Percentiles rank a stretch among this genome's conserved stretches.
These are phyloP conservation scores for Fistulinella staudtii DNA, from an alignment of 1,284 basidiomycete species.

Conservation along the genomic window DNA sequence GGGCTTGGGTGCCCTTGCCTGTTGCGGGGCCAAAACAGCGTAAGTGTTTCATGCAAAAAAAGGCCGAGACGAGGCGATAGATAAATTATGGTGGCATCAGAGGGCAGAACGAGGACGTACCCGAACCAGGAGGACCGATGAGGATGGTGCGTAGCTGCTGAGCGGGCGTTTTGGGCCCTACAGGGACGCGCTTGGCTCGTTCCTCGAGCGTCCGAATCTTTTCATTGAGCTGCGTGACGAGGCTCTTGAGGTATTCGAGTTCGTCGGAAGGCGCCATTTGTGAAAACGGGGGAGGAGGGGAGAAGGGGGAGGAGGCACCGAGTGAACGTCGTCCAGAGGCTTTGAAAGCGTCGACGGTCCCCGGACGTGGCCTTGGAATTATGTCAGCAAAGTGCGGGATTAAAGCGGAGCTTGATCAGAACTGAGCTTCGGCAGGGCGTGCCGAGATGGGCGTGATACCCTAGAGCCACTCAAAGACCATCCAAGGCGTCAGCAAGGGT, in stretches of 20 bases:
- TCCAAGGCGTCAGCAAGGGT: no score
- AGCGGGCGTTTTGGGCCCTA: constrained; percentile 59
- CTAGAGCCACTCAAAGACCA: no score
- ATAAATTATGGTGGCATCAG: no score
- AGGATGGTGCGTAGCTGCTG: constrained; percentile 86
- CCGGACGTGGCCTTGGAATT: constrained; percentile 3
- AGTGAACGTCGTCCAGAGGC: background rate
- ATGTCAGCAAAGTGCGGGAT: constrained; percentile 11
- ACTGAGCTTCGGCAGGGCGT: background rate
- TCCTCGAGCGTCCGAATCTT: constrained; percentile 75
- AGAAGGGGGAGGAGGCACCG: background rate
- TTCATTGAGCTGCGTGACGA: constrained; percentile 77
- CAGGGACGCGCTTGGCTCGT: constrained; percentile 47
- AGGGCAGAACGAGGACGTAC: constrained; percentile 45
- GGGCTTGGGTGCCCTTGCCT: constrained; percentile 99
- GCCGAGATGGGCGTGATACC: background rate
- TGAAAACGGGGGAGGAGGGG: background rate
- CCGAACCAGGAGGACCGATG: constrained; percentile 94
- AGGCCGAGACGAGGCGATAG: no score
- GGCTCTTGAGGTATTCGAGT: constrained; percentile 86
- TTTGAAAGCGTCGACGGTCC: background rate
- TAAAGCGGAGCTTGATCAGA: constrained; percentile 25
- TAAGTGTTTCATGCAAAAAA: background rate
- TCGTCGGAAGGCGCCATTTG: constrained; percentile 63
- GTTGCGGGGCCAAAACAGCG: background rate